These are phyloP conservation scores for Serendipita sp. DNA, from an alignment of 768 basidiomycete species.

Conservation along the genomic window DNA sequence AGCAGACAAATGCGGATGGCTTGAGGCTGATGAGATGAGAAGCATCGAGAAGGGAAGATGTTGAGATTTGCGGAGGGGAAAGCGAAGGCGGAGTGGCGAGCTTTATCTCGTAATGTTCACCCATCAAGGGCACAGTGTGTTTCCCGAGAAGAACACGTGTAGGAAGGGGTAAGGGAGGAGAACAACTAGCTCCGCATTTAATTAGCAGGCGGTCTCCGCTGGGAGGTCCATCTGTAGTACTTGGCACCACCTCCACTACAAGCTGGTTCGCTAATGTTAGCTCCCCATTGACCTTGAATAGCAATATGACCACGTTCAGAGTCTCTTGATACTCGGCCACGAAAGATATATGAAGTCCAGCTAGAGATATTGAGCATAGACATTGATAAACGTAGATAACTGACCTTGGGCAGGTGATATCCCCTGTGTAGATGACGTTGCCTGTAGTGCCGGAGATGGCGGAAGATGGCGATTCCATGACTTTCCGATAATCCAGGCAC, in stretches of 20 bases:
- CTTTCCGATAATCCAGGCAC: constrained; percentile 4
- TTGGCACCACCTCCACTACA: constrained; percentile 27
- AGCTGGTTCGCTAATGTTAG: neutral
- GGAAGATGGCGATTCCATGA: neutral
- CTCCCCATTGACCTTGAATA: constrained; percentile 29
- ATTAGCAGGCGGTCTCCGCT: constrained; percentile 44
- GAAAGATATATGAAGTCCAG: constrained; percentile 30
- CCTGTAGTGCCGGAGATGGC: neutral
- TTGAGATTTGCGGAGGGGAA: constrained; percentile 16
- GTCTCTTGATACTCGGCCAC: constrained; percentile 76
- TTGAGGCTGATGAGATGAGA: constrained; percentile 36
- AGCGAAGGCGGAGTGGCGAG: constrained; percentile 20
- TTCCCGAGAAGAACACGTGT: constrained; percentile 42
- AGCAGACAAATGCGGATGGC: constrained; percentile 58
- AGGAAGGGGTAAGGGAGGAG: constrained; percentile 41
- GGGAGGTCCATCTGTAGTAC: constrained; percentile 24
- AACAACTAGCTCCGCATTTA: constrained; percentile 40
- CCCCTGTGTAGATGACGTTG: neutral
- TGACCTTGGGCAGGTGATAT: neutral
- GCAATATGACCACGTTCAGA: constrained; percentile 61
- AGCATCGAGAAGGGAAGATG: constrained; percentile 49
- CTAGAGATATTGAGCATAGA: constrained; percentile 10
- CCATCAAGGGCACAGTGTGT: constrained; percentile 39
- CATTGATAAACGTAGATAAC: neutral
- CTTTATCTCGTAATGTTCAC: constrained; percentile 56